Percentiles rank a stretch among this genome's conserved stretches.
These are phyloP conservation scores for Cynanchum wilfordii DNA, from an alignment of 257 asterid genomes.

Conservation along the genomic window DNA sequence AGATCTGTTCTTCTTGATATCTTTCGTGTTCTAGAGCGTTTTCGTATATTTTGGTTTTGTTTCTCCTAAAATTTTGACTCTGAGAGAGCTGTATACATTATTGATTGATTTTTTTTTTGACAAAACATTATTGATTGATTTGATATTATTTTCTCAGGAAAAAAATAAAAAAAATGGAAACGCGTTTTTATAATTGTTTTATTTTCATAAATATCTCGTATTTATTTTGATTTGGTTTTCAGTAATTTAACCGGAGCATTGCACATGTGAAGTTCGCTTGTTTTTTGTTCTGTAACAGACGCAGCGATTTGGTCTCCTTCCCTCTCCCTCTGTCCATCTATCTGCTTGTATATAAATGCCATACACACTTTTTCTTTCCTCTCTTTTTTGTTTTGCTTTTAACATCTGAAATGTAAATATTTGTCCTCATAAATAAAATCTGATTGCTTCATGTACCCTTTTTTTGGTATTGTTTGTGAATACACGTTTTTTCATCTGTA, in stretches of 20 bases:
- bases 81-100: not conserved
- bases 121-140: not conserved
- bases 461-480: not conserved
- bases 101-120: no score
- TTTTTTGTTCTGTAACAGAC: not conserved
- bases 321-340: no score
- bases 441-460: not conserved
- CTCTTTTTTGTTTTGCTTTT: not conserved
- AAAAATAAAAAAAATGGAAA: no score
- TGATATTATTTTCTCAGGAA: not conserved
- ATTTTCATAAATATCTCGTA: not conserved
- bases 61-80: not conserved
- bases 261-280: not conserved
- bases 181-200: not conserved
- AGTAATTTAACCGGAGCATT: not conserved
- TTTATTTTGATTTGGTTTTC: not conserved
- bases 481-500: not conserved
- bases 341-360: not conserved
- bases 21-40: slow-evolving; percentile 1
- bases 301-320: no score
- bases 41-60: not conserved
- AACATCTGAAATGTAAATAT: not conserved
- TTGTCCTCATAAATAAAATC: not conserved
- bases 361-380: not conserved
- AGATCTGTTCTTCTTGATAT: slow-evolving; percentile 6